Percentiles rank a stretch among this genome's conserved stretches.
Conservation (phyloP, 2,329 filamentous ascomycete genomes). For the Aspergillus luchuensis region DNA sequence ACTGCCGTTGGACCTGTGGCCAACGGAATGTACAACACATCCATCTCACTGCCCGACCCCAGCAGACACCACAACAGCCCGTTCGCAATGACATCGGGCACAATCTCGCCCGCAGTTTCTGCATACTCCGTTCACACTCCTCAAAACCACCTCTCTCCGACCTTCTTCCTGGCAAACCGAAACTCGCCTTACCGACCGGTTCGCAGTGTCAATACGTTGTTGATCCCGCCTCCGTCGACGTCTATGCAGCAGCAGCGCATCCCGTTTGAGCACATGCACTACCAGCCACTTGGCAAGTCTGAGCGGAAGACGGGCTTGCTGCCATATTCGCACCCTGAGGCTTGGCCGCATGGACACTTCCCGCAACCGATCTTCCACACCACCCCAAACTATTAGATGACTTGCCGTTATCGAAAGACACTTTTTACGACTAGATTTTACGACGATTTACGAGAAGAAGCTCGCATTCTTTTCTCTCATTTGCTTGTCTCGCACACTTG, state of each 20-base stretch:
- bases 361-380: constrained; percentile 35
- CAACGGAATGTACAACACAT: constrained; percentile 32
- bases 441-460: constrained; percentile 29
- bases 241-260: constrained; percentile 72
- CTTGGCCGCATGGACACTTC: constrained; percentile 41
- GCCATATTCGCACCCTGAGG: constrained; percentile 55
- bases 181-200: constrained; percentile 92
- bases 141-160: constrained; percentile 78
- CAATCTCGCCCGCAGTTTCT: constrained; percentile 69
- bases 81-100: constrained; percentile 55
- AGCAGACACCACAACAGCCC: constrained; percentile 53
- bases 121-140: constrained; percentile 62
- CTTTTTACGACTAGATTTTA: constrained; percentile 31
- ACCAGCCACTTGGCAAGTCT: constrained; percentile 73
- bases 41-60: constrained; percentile 37
- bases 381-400: constrained; percentile 33
- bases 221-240: constrained; percentile 80
- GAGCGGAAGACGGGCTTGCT: constrained; percentile 68
- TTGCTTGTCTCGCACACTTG: background rate
- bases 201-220: constrained; percentile 83
- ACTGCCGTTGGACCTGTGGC: constrained; percentile 32
- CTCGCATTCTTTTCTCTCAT: constrained; percentile 20
- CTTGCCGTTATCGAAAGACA: constrained; percentile 5
- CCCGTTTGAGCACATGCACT: constrained; percentile 74
- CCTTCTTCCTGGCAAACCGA: constrained; percentile 81